Base-by-base conservation (phyloP, 768 basidiomycete genomes). In the Leccinum sublutescens region DNA sequence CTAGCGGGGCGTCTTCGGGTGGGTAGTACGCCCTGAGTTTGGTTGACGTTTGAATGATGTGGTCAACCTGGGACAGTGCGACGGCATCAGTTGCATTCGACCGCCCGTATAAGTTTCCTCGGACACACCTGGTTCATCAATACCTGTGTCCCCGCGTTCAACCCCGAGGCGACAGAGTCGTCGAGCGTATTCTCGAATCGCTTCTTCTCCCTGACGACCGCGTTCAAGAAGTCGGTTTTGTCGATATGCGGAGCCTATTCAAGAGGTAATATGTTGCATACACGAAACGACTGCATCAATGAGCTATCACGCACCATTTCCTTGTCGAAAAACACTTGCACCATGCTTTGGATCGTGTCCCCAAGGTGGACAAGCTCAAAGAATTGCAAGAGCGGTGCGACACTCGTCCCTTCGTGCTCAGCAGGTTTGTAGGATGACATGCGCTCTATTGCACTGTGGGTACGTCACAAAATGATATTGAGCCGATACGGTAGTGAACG, bases 321-420 rank as follows among this genome's bases (percentile, higher is more conserved):
- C 68, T 95, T 95, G 69, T 98, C 97, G 68, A 96, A 99, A 73
- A 95, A 99, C 2, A 98, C 97, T 65, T 99, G 95, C 6, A 97
- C 86, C 86, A 98, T 98, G 17, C 88, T 93, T 74, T 96, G 93
- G 48, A 98, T 98, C 15, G 93, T 99, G 69, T 99, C 96, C 1
- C 95, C 97, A 15, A 98, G 79, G 75, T 98, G 97, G 1, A 96
- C 96, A 23, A 98, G 79, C 77, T 98, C 96, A 64, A 99, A 98
- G 76, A 98, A 98, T 71, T 98, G 95, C 43, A 98, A 77, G 3
- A 99, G 76, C 0, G 97, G 97, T 1, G 95, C 94, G 2, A 98
- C 95, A 63, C 85, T 88, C 23, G 85, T 86, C 53, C 84, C 88
- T 53, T 88, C 82, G 65, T 92, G 92, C 61, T 95, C 94, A 0